A percentile compares a stretch with the other conserved stretches of the same genome.
Conservation (phyloP, 1,139 yeast species). For the Pichia sp. region DNA sequence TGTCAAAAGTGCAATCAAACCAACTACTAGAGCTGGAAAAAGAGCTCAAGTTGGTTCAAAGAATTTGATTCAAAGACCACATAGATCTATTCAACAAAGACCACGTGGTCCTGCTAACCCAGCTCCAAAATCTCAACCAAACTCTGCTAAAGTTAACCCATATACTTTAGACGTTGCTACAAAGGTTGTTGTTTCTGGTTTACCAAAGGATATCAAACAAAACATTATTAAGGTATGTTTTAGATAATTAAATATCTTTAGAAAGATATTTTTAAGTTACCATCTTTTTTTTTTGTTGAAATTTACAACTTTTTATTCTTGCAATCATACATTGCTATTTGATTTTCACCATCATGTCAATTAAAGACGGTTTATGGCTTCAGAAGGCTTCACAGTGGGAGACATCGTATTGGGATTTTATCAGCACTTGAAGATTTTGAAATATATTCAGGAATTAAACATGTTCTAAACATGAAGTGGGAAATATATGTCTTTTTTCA, state of each 20-base stretch:
- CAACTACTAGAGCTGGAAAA: constrained; percentile 1
- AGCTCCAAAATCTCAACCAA: not conserved
- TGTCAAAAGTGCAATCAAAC: constrained; percentile 26
- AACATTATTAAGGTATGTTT: constrained; percentile 78
- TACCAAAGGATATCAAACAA: constrained; percentile 72
- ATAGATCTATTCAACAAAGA: not conserved
- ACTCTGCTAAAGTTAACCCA: constrained; percentile 4
- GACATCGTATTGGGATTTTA: no score
- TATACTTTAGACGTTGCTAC: constrained; percentile 47
- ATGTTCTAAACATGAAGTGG: no score
- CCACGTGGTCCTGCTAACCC: constrained; percentile 8
- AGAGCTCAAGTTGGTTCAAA: constrained; percentile 20
- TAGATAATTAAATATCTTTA: no score
- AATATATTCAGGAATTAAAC: no score
- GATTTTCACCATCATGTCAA: no score
- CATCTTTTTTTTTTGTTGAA: constrained; percentile 1
- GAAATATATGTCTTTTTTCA: no score
- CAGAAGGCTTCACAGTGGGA: no score
- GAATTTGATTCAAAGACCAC: not conserved
- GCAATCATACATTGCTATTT: no score
- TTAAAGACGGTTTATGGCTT: no score
- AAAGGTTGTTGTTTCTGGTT: constrained; percentile 67
- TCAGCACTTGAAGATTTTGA: no score
- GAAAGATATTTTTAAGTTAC: not conserved
- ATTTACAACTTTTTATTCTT: not conserved